These are phyloP conservation scores for Populus simonii DNA, from an alignment of 345 rosid species.

Conservation along the genomic window DNA sequence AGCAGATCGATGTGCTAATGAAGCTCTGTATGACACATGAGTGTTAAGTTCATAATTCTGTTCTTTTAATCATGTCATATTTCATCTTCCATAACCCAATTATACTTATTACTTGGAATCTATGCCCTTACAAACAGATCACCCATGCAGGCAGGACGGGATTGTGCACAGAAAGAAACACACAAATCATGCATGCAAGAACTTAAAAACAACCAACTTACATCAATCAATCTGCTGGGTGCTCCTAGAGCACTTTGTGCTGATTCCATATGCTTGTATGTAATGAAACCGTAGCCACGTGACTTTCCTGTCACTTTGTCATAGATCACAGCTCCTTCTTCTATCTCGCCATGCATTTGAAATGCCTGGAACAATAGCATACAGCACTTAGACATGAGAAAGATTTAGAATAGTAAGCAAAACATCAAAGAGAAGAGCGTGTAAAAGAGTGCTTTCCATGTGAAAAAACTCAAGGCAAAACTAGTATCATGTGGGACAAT, in stretches of 20 bases:
- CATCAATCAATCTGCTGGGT: slow-evolving; percentile 65
- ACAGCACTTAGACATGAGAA: not conserved
- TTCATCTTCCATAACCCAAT: not conserved
- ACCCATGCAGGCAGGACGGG: not conserved
- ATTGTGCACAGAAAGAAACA: not conserved
- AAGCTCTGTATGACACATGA: not conserved
- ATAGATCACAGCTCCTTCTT: slow-evolving; percentile 70
- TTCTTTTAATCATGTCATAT: not conserved
- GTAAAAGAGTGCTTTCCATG: not conserved
- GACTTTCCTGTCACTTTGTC: slow-evolving; percentile 71
- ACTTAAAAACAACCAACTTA: slow-evolving; percentile 22
- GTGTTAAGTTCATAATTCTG: not conserved
- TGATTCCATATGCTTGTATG: slow-evolving; percentile 65
- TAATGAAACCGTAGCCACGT: slow-evolving; percentile 75
- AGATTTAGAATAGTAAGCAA: slow-evolving; percentile 2
- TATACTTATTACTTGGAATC: not conserved
- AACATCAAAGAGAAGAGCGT: not conserved
- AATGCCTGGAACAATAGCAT: slow-evolving; percentile 47
- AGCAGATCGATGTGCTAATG: not conserved
- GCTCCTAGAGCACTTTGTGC: slow-evolving; percentile 55
- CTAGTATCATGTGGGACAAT: slow-evolving; percentile 17
- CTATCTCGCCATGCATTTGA: slow-evolving; percentile 60
- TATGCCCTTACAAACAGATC: not conserved
- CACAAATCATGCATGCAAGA: slow-evolving; percentile 14
- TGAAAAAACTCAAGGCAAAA: not conserved